These are phyloP conservation scores for Yarrowia sp. DNA, from an alignment of 805 yeast species.

Conservation along the genomic window DNA sequence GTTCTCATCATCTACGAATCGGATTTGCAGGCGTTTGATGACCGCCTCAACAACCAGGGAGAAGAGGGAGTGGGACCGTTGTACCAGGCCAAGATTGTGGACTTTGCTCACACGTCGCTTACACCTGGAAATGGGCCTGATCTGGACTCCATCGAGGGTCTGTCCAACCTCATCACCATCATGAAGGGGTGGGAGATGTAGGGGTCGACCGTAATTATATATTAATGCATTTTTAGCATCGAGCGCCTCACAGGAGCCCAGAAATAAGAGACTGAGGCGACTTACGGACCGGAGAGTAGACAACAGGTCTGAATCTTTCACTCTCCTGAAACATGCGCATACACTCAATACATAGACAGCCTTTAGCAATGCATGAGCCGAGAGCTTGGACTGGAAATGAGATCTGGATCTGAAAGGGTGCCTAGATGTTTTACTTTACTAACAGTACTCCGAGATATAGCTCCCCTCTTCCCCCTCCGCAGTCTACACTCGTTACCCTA, in stretches of 20 bases:
- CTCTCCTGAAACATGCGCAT: no score
- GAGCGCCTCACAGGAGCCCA: no score
- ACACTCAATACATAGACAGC: no score
- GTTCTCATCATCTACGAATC: slow-evolving; percentile 73
- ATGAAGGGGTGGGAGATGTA: slow-evolving; percentile 23
- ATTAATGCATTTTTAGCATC: background rate
- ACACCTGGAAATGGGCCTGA: slow-evolving; percentile 67
- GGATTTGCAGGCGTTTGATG: slow-evolving; percentile 55
- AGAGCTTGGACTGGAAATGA: no score
- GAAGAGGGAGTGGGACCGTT: slow-evolving; percentile 41
- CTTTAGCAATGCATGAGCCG: no score
- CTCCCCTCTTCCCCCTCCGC: background rate
- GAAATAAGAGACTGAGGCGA: no score
- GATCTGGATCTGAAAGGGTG: no score
- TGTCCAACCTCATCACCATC: slow-evolving; percentile 55
- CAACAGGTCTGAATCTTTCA: no score
- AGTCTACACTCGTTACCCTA: background rate
- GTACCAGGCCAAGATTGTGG: slow-evolving; percentile 68
- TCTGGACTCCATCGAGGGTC: slow-evolving; percentile 65
- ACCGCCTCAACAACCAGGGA: slow-evolving; percentile 35
- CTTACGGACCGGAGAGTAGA: no score
- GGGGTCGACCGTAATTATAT: background rate
- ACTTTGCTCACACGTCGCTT: slow-evolving; percentile 82
- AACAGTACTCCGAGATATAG: no score
- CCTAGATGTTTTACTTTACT: no score